phyloP scores from a whole-genome alignment of 2,329 filamentous ascomycete species.

The Monosporascus sp. region DNA sequence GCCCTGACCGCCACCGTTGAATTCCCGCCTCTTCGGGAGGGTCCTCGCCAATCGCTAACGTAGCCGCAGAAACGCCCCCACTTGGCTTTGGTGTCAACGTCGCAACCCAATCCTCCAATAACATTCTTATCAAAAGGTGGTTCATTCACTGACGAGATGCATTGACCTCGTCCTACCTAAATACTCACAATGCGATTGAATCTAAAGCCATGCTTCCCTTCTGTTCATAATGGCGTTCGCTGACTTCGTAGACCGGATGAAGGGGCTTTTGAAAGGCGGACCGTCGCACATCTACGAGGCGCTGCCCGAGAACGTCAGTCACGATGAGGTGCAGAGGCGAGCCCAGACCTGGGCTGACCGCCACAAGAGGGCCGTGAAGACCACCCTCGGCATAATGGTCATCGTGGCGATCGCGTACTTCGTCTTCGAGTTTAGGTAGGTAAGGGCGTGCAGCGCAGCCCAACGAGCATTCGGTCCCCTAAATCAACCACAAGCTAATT shows the following conservation, averaged over 20 bases:
- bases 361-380: constrained; percentile 12
- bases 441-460: not conserved
- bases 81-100: no score
- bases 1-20: no score
- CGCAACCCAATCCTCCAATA: no score
- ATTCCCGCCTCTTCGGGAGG: no score
- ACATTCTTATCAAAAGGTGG: no score
- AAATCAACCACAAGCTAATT: constrained; percentile 1
- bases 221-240: constrained; percentile 18
- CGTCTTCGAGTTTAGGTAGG: constrained; percentile 17
- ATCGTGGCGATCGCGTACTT: constrained; percentile 16
- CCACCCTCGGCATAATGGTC: constrained; percentile 13
- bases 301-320: constrained; percentile 15
- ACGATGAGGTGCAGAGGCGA: constrained; percentile 9
- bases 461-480: not conserved
- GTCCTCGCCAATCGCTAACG: no score
- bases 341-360: constrained; percentile 12
- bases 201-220: not conserved
- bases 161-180: no score
- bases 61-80: no score
- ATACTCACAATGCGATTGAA: no score
- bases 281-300: constrained; percentile 16
- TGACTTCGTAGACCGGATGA: constrained; percentile 13
- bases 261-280: constrained; percentile 8
- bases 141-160: no score